These are phyloP conservation scores for Sporobolomyces roseus DNA, from an alignment of 768 basidiomycete genomes.

Conservation along the genomic window DNA sequence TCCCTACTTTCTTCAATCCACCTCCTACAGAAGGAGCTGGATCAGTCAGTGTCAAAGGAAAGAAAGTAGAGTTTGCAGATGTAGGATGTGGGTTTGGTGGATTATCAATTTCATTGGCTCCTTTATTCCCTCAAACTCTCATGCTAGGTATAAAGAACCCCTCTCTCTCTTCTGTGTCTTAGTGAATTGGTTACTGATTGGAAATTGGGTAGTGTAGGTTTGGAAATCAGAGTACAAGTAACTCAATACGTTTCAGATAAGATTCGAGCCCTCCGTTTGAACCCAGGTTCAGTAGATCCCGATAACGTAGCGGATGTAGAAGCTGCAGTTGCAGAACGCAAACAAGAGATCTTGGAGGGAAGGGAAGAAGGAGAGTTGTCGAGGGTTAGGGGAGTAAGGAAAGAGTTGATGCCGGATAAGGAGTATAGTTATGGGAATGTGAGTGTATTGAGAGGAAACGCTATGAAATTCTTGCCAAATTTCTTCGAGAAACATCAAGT, in stretches of 20 bases:
- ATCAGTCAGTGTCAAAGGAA: constrained; percentile 51
- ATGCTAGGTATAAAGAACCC: constrained; percentile 79
- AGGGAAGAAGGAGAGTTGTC: background rate
- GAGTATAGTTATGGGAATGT: constrained; percentile 72
- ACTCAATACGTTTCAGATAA: constrained; percentile 93
- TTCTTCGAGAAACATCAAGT: constrained; percentile 83
- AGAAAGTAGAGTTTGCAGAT: constrained; percentile 87
- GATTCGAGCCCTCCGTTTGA: constrained; percentile 80
- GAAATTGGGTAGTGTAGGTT: constrained; percentile 57
- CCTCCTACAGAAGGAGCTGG: constrained; percentile 23
- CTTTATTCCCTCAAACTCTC: constrained; percentile 80
- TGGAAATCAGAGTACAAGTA: constrained; percentile 96
- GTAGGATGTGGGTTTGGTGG: constrained; percentile 98
- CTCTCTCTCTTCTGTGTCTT: background rate
- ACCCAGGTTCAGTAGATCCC: constrained; percentile 40
- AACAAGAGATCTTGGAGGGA: background rate
- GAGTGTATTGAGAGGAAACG: constrained; percentile 88
- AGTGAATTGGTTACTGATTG: no score
- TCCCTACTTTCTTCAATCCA: constrained; percentile 60
- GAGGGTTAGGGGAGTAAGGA: constrained; percentile 35
- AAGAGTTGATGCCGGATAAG: constrained; percentile 45
- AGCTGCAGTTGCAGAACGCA: constrained; percentile 46
- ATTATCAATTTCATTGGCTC: constrained; percentile 79
- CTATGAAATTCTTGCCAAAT: constrained; percentile 98
- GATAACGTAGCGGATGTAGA: constrained; percentile 38